A percentile compares a stretch with the other conserved stretches of the same genome.
Evolutionary conservation across 306 rosid species (phyloP).

Genomic region (Lathyrus aphaca): DNA sequence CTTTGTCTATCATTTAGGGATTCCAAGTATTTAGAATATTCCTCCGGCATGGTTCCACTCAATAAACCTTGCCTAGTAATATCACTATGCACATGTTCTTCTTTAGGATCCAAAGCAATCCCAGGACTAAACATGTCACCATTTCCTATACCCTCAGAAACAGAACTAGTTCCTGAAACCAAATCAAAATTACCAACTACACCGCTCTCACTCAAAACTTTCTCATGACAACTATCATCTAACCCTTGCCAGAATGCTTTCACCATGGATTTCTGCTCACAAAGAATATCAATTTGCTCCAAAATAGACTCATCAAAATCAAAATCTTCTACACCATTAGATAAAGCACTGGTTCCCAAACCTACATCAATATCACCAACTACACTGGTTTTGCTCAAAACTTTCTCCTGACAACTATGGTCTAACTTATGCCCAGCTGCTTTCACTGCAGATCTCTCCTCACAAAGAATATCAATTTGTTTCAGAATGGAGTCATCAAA

Average conservation of each 20-base stretch:
- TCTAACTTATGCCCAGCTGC: conserved; percentile 31
- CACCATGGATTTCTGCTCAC: conserved; percentile 56
- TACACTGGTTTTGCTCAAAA: conserved; percentile 23
- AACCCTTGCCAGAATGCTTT: conserved; percentile 38
- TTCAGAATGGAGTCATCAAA: not conserved
- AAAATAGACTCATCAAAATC: conserved; percentile 21
- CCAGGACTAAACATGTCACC: conserved; percentile 35
- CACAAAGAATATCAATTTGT: conserved; percentile 66
- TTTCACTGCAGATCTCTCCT: conserved; percentile 56
- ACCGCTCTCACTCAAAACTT: conserved; percentile 34
- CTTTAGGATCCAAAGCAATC: conserved; percentile 38
- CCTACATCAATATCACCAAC: conserved; percentile 26
- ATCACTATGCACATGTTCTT: conserved; percentile 33
- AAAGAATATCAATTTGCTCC: conserved; percentile 63
- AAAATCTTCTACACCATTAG: conserved; percentile 36
- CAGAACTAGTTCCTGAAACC: conserved; percentile 28
- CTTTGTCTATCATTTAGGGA: conserved; percentile 81
- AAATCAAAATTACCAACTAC: conserved; percentile 20
- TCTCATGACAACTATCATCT: conserved; percentile 12
- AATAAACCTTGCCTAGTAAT: conserved; percentile 15
- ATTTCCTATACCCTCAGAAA: conserved; percentile 36
- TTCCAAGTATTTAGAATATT: conserved; percentile 62
- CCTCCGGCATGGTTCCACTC: conserved; percentile 67
- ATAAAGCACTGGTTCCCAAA: conserved; percentile 26
- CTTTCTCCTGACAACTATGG: conserved; percentile 5